phyloP scores from a whole-genome alignment of 495 filamentous ascomycete genomes.

The Hypoxylon intermedium region DNA sequence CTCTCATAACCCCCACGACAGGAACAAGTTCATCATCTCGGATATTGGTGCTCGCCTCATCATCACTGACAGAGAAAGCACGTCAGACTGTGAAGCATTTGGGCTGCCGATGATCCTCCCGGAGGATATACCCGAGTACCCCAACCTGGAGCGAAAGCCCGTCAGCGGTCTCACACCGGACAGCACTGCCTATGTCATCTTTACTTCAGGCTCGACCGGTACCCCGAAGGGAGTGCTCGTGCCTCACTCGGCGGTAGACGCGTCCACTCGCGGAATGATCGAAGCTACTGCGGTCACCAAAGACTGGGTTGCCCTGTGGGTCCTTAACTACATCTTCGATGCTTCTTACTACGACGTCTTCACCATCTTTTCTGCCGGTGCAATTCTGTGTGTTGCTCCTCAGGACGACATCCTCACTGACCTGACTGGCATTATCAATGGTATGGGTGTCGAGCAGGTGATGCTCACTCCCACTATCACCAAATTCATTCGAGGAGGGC shows the following conservation, averaged over 20 bases:
- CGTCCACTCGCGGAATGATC: constrained; percentile 84
- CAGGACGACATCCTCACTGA: constrained; percentile 77
- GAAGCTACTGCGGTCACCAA: constrained; percentile 70
- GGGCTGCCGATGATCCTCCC: neutral
- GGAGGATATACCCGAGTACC: neutral
- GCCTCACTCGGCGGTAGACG: constrained; percentile 75
- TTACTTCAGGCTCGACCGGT: constrained; percentile 80
- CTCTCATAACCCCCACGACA: constrained; percentile 59
- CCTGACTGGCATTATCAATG: constrained; percentile 79
- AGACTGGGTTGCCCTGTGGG: constrained; percentile 76
- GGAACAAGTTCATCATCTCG: constrained; percentile 43
- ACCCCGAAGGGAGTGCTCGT: constrained; percentile 80
- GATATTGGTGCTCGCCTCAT: constrained; percentile 8
- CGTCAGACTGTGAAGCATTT: neutral
- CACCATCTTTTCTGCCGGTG: constrained; percentile 78
- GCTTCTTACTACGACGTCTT: constrained; percentile 80
- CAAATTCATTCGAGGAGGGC: constrained; percentile 67
- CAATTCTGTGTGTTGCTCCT: constrained; percentile 72
- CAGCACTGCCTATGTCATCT: constrained; percentile 51
- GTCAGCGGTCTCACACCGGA: constrained; percentile 33
- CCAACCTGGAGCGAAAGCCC: neutral
- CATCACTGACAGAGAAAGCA: neutral
- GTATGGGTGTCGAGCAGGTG: constrained; percentile 72
- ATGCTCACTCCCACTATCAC: constrained; percentile 86
- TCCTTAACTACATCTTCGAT: constrained; percentile 77